phyloP scores from a whole-genome alignment of 1,284 basidiomycete genomes.

The Marasmius tenuissimus region DNA sequence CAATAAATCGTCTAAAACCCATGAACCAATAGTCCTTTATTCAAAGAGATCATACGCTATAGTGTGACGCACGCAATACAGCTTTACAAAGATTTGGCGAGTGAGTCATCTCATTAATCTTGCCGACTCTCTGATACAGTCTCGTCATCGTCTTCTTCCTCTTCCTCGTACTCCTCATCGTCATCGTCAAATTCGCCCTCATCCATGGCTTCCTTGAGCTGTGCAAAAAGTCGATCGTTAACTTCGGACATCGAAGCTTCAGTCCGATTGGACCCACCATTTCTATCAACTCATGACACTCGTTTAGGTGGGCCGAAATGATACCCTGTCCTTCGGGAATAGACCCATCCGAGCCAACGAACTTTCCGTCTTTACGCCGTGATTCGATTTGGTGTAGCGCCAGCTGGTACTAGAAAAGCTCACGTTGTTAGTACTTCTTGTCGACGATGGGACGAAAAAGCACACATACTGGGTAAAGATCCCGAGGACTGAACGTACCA shows the following conservation, averaged over 20 bases:
- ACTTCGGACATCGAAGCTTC: background rate
- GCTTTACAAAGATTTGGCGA: background rate
- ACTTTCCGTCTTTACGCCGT: conserved; percentile 91
- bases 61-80: background rate
- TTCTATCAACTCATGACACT: conserved; percentile 94
- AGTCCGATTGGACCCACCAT: conserved; percentile 56
- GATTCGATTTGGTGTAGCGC: conserved; percentile 96
- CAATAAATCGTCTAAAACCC: background rate
- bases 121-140: conserved; percentile 5
- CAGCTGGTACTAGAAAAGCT: conserved; percentile 80
- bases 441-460: conserved; percentile 1
- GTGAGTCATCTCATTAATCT: background rate
- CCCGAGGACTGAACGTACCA: conserved; percentile 92
- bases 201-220: conserved; percentile 16
- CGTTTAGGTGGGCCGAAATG: conserved; percentile 92
- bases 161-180: conserved; percentile 10
- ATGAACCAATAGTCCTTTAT: background rate
- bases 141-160: conserved; percentile 12
- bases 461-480: conserved; percentile 85
- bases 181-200: conserved; percentile 16
- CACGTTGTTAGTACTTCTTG: background rate
- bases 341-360: conserved; percentile 78
- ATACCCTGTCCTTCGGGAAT: conserved; percentile 98
- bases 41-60: background rate
- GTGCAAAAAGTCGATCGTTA: background rate